Base-by-base conservation (phyloP, 2,329 filamentous ascomycete species). In the Xylariaceae sp. region DNA sequence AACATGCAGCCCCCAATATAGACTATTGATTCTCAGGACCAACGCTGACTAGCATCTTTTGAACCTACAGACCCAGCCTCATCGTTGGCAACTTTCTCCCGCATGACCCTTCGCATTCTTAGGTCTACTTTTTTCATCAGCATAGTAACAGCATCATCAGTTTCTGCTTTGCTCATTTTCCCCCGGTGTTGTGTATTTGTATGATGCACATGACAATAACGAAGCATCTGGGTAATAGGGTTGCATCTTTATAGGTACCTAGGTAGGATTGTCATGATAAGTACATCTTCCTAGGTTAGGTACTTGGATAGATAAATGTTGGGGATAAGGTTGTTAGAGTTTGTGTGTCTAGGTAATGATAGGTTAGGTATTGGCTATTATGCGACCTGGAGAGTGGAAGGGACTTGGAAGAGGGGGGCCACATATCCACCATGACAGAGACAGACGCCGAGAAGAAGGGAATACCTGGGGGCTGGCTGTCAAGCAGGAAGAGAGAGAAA, bases 11-110 rank as follows among this genome's bases (percentile, higher is more conserved):
- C 32, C 32, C 32, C 20, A 14, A 45, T 20, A 40, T 21, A 12
- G 18, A n/a, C 5, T 26, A 21, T 32, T 14, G 20, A 46, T 37
- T n/a, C 45, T 20, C 29, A 32, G 19, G 12, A 37, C 41, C 23
- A 12, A 44, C 26, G 7, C 44, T 57, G 26, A 43, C 26, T 40
- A 79, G 52, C 51, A 40, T 47, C 49, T 40, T n/a, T 37, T 37
- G 20, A 23, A 20, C 20, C 65, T 53, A 20, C 65, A 96, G 95
- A 70, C 95, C 95, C 49, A 92, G 91, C 49, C 79, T 99, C 62
- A 99, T 99, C 69, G 89, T 99, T 47, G 95, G 95, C 48, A 99
- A 99, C 71, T 99, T 99, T 73, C 75, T 99, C 60, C 95, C 95
- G 2, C 92, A 96, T 70, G 86, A 92, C 67, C 85, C 87, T 54